These are phyloP conservation scores for Cladosporium sp. DNA, from an alignment of 2,329 filamentous ascomycete species.

Conservation along the genomic window DNA sequence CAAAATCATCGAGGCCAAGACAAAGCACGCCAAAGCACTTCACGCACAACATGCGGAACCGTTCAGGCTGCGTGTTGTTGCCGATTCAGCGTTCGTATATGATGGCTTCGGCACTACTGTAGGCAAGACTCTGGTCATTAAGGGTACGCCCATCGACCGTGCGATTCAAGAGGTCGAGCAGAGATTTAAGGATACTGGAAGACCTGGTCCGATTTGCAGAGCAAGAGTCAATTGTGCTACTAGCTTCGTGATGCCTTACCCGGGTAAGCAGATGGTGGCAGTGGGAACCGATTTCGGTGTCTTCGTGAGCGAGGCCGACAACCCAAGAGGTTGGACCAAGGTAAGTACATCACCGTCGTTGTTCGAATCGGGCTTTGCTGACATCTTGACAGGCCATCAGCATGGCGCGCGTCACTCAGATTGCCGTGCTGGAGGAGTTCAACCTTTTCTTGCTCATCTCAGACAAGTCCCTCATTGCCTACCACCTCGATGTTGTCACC, in stretches of 20 bases:
- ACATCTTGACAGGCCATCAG: conserved; percentile 61
- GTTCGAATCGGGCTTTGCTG: not conserved
- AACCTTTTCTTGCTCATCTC: conserved; percentile 87
- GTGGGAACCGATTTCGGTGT: conserved; percentile 95
- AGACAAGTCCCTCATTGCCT: conserved; percentile 86
- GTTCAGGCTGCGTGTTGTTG: conserved; percentile 86
- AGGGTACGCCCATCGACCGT: conserved; percentile 85
- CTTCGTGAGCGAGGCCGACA: conserved; percentile 80
- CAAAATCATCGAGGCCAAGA: conserved; percentile 94
- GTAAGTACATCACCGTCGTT: conserved; percentile 48
- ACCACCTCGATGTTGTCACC: conserved; percentile 81
- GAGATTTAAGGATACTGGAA: conserved; percentile 60
- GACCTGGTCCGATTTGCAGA: conserved; percentile 74
- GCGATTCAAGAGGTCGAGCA: conserved; percentile 86
- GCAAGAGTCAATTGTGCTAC: conserved; percentile 90
- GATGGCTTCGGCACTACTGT: conserved; percentile 53
- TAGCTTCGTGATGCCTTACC: conserved; percentile 72
- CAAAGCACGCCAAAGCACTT: conserved; percentile 81
- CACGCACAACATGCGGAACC: conserved; percentile 93
- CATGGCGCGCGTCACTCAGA: conserved; percentile 76
- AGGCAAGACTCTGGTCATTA: conserved; percentile 68
- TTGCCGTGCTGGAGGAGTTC: conserved; percentile 93
- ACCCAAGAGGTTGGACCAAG: conserved; percentile 86
- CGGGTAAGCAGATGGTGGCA: conserved; percentile 79
- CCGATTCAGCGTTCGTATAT: conserved; percentile 86